Evolutionary conservation across 1,139 yeast genomes (phyloP).

Genomic region (Schizosaccharomyces versatilis): DNA sequence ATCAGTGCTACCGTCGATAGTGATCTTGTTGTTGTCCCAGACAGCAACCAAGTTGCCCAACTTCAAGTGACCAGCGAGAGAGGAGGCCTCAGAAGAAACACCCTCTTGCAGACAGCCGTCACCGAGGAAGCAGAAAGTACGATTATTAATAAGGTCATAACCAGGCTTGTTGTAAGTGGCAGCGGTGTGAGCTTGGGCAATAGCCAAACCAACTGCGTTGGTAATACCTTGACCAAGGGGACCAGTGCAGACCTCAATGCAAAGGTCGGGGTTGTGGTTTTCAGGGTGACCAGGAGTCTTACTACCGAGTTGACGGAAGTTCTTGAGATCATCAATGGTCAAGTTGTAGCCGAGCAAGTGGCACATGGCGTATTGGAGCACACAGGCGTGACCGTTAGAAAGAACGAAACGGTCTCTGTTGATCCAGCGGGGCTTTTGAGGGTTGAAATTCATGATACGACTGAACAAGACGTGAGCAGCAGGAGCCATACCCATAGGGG

Average conservation of each 20-base stretch:
- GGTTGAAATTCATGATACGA: constrained; percentile 59
- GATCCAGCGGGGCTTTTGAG: constrained; percentile 77
- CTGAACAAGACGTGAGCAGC: constrained; percentile 57
- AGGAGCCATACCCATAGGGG: constrained; percentile 95
- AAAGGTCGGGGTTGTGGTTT: constrained; percentile 42
- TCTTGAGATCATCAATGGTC: constrained; percentile 67
- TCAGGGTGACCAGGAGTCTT: constrained; percentile 98
- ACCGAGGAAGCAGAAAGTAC: constrained; percentile 68
- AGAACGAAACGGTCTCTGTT: constrained; percentile 89
- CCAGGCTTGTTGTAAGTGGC: constrained; percentile 87
- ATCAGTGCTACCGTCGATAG: constrained; percentile 85
- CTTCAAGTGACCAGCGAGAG: constrained; percentile 90
- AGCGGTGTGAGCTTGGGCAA: constrained; percentile 81
- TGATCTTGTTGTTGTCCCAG: constrained; percentile 93
- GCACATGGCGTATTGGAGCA: constrained; percentile 65
- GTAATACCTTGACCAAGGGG: constrained; percentile 97
- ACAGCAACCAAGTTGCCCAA: constrained; percentile 84
- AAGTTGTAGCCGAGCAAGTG: constrained; percentile 71
- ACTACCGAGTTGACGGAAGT: constrained; percentile 76
- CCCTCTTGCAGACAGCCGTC: constrained; percentile 99
- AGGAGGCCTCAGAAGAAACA: constrained; percentile 80
- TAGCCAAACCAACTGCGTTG: constrained; percentile 91
- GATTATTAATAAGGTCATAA: constrained; percentile 45
- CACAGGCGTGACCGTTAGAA: constrained; percentile 95
- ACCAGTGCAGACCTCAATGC: constrained; percentile 95